Conservation (phyloP, 208 protist species). For the Leishmania mexicana region DNA sequence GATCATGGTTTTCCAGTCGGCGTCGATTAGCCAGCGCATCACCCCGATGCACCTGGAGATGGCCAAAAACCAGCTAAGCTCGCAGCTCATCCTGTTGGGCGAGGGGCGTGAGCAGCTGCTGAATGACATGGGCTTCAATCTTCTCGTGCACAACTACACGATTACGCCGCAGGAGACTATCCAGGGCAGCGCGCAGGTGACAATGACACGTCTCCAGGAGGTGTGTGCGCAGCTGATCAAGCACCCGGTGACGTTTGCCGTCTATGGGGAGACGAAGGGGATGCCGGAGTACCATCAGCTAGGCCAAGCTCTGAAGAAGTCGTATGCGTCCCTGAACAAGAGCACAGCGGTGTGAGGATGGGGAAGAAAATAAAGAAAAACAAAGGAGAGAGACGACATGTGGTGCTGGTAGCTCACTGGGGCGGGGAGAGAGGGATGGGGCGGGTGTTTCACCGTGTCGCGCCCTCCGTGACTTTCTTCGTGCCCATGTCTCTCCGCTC, state of each 20-base stretch:
- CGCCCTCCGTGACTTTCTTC: background rate
- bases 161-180: slow-evolving; percentile 81
- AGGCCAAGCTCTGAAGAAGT: slow-evolving; percentile 52
- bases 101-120: slow-evolving; percentile 84
- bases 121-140: slow-evolving; percentile 90
- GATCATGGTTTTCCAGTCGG: slow-evolving; percentile 80
- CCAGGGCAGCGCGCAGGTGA: slow-evolving; percentile 64
- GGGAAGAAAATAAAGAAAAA: background rate
- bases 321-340: slow-evolving; percentile 49
- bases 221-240: slow-evolving; percentile 72
- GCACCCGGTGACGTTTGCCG: slow-evolving; percentile 69
- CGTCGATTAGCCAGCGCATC: slow-evolving; percentile 80
- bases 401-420: background rate
- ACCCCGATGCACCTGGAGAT: slow-evolving; percentile 79
- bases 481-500: background rate
- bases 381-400: background rate
- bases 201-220: slow-evolving; percentile 61
- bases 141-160: slow-evolving; percentile 82
- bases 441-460: background rate
- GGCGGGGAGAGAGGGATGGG: background rate
- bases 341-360: background rate
- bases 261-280: slow-evolving; percentile 71
- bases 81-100: slow-evolving; percentile 84
- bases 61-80: slow-evolving; percentile 89
- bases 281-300: slow-evolving; percentile 68